These are phyloP conservation scores for Laguncularia racemosa DNA, from an alignment of 345 rosid genomes.

Conservation along the genomic window DNA sequence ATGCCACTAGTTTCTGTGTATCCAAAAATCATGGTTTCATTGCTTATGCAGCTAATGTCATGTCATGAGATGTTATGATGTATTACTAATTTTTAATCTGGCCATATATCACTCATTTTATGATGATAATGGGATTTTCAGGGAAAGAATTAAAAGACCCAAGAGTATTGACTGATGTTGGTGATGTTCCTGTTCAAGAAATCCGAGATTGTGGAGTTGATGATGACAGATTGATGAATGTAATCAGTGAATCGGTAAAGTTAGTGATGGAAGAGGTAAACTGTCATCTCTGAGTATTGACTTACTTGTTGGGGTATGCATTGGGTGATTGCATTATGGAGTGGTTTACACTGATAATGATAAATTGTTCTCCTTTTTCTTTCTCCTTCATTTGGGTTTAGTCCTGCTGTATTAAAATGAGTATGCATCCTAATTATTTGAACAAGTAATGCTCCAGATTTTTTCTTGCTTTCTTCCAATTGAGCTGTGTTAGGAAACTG, in stretches of 20 bases:
- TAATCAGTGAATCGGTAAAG: slow-evolving; percentile 80
- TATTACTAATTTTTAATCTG: too few relatives aligned
- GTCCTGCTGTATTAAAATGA: neutral
- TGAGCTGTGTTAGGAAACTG: too few relatives aligned
- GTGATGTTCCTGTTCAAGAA: slow-evolving; percentile 97
- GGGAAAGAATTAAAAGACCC: slow-evolving; percentile 91
- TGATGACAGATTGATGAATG: slow-evolving; percentile 90
- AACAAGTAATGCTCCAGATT: too few relatives aligned
- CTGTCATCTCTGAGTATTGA: neutral
- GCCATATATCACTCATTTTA: too few relatives aligned
- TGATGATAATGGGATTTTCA: slow-evolving; percentile 17
- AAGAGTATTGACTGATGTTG: slow-evolving; percentile 86
- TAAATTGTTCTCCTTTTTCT: too few relatives aligned
- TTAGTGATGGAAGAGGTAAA: slow-evolving; percentile 86
- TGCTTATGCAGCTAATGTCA: too few relatives aligned
- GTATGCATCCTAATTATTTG: neutral
- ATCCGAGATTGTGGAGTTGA: slow-evolving; percentile 94
- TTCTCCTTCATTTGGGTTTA: too few relatives aligned
- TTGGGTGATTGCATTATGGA: neutral
- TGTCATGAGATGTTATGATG: too few relatives aligned
- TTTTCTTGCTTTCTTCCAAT: too few relatives aligned
- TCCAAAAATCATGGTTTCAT: too few relatives aligned
- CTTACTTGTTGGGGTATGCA: neutral
- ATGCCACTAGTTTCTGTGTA: too few relatives aligned
- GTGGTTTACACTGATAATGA: neutral